Base-by-base conservation (phyloP, 2,329 filamentous ascomycete genomes). In the Ascomycota sp. region DNA sequence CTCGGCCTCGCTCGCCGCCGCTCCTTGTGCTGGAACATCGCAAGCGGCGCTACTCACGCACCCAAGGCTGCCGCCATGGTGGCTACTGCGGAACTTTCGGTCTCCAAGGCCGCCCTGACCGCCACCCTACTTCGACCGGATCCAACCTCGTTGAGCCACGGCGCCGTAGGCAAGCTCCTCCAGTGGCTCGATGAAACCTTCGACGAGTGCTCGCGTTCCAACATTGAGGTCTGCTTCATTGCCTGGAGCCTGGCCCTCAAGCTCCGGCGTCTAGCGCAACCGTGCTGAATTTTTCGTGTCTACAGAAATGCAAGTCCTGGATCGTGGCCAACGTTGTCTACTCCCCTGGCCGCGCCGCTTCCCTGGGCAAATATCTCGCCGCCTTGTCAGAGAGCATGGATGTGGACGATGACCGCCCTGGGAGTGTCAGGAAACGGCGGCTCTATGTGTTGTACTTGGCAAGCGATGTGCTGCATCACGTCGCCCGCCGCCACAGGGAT, bases 271-370 rank as follows among this genome's bases (percentile, higher is more conserved):
- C 16, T 21, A 5, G 16, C 16, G 16, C 16, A 5, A 5, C 16
- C 16, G 16, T 21, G 16, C 16, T 21, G 16, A 21, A 21, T 21
- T 21, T 21, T 21, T 21, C 16, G 16, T 21, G 16, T 5, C 16
- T 34, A 43, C 38, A 92, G 83, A 78, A 71, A 63, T 84, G 79
- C 67, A 92, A 84, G 67, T 64, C 68, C 56, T 92, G 81, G 81
- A 75, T 86, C 47, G 56, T 83, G 49, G 65, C 66, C 45, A 69
- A 82, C 58, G 61, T 86, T 49, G 62, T 69, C 44, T 64, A 66
- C 37, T 89, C 81, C 38, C 52, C 66, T 36, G 59, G 65, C 43
- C 73, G 82, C 44, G 65, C 71, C 41, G 57, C 61, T 37, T 68
- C 74, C 30, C 58, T 91, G 42, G 77, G 70, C 43, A 84, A 81